Base-by-base conservation (phyloP, 768 basidiomycete genomes). In the Rhizopogon vesiculosus region DNA sequence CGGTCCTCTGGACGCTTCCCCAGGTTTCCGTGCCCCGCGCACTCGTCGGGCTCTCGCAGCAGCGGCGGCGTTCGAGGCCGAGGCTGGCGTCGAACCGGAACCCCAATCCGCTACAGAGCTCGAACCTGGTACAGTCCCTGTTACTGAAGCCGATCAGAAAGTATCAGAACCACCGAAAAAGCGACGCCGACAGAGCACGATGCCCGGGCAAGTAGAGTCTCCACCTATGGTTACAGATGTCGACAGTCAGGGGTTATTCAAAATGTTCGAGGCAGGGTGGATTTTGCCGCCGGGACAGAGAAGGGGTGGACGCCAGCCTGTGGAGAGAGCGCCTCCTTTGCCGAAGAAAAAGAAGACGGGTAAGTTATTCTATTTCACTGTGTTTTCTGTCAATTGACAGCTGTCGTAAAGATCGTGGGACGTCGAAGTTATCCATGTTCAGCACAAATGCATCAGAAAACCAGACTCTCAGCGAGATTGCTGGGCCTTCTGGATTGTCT, bases 211-310 rank as follows among this genome's bases (percentile, higher is more conserved):
- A 46, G 59, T 74, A 13, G 75, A 76, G 2, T 65, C 76, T 2
- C 80, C 86, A 4, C 77, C 80, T 25, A 72, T 89, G 53, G 85
- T 91, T 3, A 79, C 84, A n/a, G 76, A 84, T 42, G 83, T 95
- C 33, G 88, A 87, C 64, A 78, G 80, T 42, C 79, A 82, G 53
- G 80, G 80, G 42, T 86, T 86, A 18, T 97, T 96, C 76, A 81
- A 76, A 64, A 70, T 86, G 72, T 96, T 96, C 72, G 87, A 97
- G 56, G 75, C 77, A 22, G 93, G 93, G 0, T 95, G 92, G 93
- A 91, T 96, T 7, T 71, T 95, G 13, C 89, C 91, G 22, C 75
- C 83, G 2, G 89, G 87, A 35, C 80, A 84, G 51, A 80, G 83
- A 60, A 78, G 93, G 33, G 80, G 84, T 31, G 83, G 84, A 19